Evolutionary conservation across 2,329 filamentous ascomycete species (phyloP).

Genomic region (Stagonosporopsis vannaccii): DNA sequence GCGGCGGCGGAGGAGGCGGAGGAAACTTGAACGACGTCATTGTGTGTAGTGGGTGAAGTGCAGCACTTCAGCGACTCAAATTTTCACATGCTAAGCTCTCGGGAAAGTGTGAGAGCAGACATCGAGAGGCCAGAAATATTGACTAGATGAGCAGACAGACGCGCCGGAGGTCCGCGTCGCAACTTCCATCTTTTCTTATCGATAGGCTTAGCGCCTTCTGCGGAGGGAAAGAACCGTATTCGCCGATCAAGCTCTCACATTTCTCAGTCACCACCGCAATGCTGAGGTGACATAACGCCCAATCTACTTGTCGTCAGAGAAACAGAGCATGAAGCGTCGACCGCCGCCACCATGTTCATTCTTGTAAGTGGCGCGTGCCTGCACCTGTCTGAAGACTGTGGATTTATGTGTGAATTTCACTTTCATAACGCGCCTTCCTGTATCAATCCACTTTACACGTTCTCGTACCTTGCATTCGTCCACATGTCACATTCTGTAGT

Average conservation of each 20-base stretch:
- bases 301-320: constrained; percentile 2
- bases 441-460: background rate
- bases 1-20: constrained; percentile 56
- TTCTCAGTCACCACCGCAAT: constrained; percentile 16
- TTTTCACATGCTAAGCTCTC: constrained; percentile 8
- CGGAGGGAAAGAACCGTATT: constrained; percentile 18
- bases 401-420: background rate
- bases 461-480: background rate
- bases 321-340: constrained; percentile 38
- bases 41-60: constrained; percentile 8
- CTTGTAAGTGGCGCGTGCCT: constrained; percentile 39
- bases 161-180: constrained; percentile 10
- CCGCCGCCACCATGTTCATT: constrained; percentile 46
- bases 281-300: constrained; percentile 22
- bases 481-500: background rate
- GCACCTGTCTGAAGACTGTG: background rate
- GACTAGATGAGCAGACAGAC: background rate
- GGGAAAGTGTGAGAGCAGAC: background rate
- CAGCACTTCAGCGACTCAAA: background rate
- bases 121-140: background rate
- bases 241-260: constrained; percentile 10
- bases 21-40: constrained; percentile 55
- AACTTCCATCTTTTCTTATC: constrained; percentile 18
- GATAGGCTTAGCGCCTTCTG: constrained; percentile 17
- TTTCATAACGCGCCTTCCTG: background rate